Evolutionary conservation across 352 stramenopile genomes (phyloP), one percentile per base, ranked within the genome.

Genomic region (Paralagenidium karlingii): DNA sequence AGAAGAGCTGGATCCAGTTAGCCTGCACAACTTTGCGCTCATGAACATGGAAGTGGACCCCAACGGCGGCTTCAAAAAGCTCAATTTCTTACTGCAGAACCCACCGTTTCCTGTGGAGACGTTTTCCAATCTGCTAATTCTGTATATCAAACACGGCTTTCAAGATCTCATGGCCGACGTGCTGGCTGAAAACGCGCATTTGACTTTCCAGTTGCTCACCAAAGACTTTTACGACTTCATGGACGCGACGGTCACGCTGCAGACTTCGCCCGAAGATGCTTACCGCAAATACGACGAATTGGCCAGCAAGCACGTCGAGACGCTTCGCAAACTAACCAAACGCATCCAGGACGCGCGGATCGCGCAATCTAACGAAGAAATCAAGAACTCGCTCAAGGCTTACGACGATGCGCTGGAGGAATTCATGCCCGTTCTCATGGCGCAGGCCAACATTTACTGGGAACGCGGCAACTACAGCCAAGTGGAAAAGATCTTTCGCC

Each of bases 341-440:
- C 79, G 85, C 32, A 96, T 96, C 47, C 86, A 97, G 49, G 88
- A 97, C 55, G 82, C 84, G 21, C 66, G 88, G 6, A 58, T 96
- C 4, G 71, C 74, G 10, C 82, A 90, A 50, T 92, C 88, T 9
- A 96, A 94, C 40, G 88, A 95, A 11, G 80, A 86, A 28, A 96
- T 97, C 42, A 96, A 96, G 56, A 66, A 64, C 24, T 77, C 68
- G 7, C 58, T 94, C 24, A 93, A 96, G 55, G 81, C 94, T 19
- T 97, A 97, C 57, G 87, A 98, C 46, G 71, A 92, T 21, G 85
- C 82, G 15, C 69, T 98, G 21, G 87, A 98, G 40, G 65, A 81
- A 12, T 98, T 96, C 31, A 95, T 98, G 60, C 87, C 92, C n/a
- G 82, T 97, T 43, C 58, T 98, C 15, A 97, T 97, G 91, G 82